Evolutionary conservation across 2,329 filamentous ascomycete species (phyloP), one percentile per base, ranked within the genome.

Genomic region (Fusarium pseudocircinatum): DNA sequence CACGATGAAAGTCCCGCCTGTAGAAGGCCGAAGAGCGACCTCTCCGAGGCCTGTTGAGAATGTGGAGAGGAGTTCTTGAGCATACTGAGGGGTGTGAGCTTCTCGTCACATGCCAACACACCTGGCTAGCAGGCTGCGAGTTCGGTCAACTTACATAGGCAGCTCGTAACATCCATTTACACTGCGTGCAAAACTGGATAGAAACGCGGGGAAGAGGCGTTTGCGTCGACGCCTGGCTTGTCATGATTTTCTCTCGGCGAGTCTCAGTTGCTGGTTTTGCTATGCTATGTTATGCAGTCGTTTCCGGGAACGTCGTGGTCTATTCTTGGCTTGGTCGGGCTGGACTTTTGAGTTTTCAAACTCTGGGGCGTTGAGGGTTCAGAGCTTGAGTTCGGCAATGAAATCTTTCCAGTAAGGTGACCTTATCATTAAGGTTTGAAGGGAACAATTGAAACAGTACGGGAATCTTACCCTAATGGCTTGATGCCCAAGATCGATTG

Each of bases 111-210:
- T 11, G 32, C 49, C 20, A 47, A 28, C 44, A 47, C 15, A 15
- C 16, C 24, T 16, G 39, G 44, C 26, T 26, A 44, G 30, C 24
- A 15, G 42, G 24, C 32, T 22, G 20, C 37, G n/a, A 26, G 24
- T 40, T 12, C n/a, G 11, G 37, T 50, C 49, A 49, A 83, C 88
- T 76, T 88, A 96, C 94, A 82, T 96, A 97, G 75, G 94, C 93
- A 40, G 94, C 94, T 68, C 94, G 86, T 16, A 97, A 84, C 89
- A 96, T 94, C 94, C 95, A 97, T 84, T 94, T 93, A 83, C 95
- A 98, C 84, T 97, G 94, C 1, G 94, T 97, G 84, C 95, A 98
- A 84, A 94, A 98, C 75, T 92, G 90, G 78, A 98, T 97, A n/a
- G 92, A 91, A 60, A 98, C 87, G 50, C 94, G 90, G 7, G 95